These are phyloP conservation scores for Beauveria sp. DNA, from an alignment of 2,329 filamentous ascomycete species.

Conservation along the genomic window DNA sequence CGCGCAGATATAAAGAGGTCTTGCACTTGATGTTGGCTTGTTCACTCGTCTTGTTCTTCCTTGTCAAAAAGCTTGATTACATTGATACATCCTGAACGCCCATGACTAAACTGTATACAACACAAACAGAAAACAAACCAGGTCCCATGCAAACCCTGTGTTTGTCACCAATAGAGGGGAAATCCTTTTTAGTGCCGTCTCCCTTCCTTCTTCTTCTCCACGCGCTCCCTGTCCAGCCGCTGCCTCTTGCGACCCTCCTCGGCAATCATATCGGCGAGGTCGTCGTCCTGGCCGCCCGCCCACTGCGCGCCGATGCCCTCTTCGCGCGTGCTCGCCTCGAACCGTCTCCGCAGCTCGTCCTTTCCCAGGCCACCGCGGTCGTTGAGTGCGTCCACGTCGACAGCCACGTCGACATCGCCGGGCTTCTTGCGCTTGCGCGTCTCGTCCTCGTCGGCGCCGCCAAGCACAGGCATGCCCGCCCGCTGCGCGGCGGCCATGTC, in stretches of 20 bases:
- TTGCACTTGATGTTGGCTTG: background rate
- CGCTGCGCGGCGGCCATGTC: conserved; percentile 58
- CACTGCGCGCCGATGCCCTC: conserved; percentile 62
- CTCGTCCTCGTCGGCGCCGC: conserved; percentile 59
- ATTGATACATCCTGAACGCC: conserved; percentile 5
- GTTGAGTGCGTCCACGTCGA: conserved; percentile 76
- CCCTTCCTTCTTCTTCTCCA: conserved; percentile 52
- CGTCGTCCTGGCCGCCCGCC: conserved; percentile 62
- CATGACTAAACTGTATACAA: background rate
- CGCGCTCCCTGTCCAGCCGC: conserved; percentile 77
- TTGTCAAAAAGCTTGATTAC: background rate
- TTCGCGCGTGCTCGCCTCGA: conserved; percentile 62
- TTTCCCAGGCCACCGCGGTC: conserved; percentile 72
- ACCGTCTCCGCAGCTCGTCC: conserved; percentile 72
- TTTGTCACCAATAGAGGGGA: background rate
- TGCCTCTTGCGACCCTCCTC: conserved; percentile 85
- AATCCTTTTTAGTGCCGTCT: background rate
- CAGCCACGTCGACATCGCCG: conserved; percentile 86
- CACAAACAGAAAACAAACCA: background rate
- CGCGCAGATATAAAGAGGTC: background rate
- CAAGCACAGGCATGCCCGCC: conserved; percentile 62
- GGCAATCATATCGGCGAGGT: conserved; percentile 92
- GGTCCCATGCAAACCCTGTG: background rate
- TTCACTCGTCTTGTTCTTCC: background rate
- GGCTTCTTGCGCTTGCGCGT: conserved; percentile 86